Base-by-base conservation (phyloP, 2,329 filamentous ascomycete species). In the Curvularia eragrostidis region DNA sequence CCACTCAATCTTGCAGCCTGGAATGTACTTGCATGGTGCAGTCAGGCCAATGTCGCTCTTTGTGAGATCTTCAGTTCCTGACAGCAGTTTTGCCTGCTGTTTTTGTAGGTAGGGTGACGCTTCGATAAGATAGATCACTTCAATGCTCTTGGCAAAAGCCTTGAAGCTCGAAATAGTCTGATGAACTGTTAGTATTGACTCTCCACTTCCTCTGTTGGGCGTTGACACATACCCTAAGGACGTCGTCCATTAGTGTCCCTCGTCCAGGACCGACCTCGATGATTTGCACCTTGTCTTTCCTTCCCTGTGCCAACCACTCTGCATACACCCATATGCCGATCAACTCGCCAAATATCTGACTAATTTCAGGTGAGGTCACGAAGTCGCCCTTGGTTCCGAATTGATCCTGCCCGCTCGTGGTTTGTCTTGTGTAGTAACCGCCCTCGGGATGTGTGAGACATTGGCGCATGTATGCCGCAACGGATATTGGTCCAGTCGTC, bases 401-500 rank as follows among this genome's bases (percentile, higher is more conserved):
- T 63, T 94, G 93, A 72, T 97, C 93, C 46, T 88, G 85, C 19
- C 85, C 88, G 58, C 86, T 79, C 54, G 84, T 83, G 52, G 84
- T 83, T 42, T 89, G 84, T 23, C 87, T 86, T 5, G 93, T 98
- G 79, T 99, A 99, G 80, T 99, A 99, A 52, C 95, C 95, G 57
- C 92, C 93, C 38, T 92, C 80, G 60, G 95, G 91, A 10, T 91
- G 91, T 0, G 95, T 99, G 63, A 99, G 86, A 76, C 94, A 97
- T 89, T 98, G 96, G 74, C 95, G 93, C 95, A 99, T 99, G 77
- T 93, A 99, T 51, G 92, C 89, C 5, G 95, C 93, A 59, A 99
- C 85, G 0, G 95, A 91, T 26, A 98, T 88, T 3, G 95, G 94
- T 0, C 95, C 95, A 10, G 95, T 98, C 39, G 89, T 87, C 87